Percentiles rank a stretch among this genome's conserved stretches.
Evolutionary conservation across 192 early-diverging fungal species (phyloP).

Genomic region (Phycomyces nitens): DNA sequence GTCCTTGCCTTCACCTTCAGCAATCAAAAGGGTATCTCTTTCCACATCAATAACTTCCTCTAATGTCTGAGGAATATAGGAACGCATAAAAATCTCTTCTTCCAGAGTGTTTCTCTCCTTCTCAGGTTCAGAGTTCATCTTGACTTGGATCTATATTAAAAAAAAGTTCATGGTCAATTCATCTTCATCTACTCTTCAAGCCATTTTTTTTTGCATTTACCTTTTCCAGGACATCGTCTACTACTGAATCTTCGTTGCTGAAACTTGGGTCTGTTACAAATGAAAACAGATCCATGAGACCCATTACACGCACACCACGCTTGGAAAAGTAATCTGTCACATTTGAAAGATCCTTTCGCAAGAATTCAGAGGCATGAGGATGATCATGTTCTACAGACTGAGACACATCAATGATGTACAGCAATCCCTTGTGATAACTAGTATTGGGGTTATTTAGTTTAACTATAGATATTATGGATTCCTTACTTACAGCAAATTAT

Average conservation of each 20-base stretch:
- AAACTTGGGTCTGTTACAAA: constrained; percentile 73
- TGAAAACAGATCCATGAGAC: constrained; percentile 81
- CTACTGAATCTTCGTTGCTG: constrained; percentile 54
- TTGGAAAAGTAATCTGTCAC: constrained; percentile 89
- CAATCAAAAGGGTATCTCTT: constrained; percentile 71
- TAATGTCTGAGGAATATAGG: constrained; percentile 88
- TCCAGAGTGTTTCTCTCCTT: constrained; percentile 58
- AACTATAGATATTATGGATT: too few relatives aligned
- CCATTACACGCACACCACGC: constrained; percentile 71
- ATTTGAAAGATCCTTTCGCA: constrained; percentile 93
- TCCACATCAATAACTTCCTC: constrained; percentile 89
- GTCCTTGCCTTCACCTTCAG: constrained; percentile 69
- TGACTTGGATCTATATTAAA: constrained; percentile 18
- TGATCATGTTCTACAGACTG: constrained; percentile 99
- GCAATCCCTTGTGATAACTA: constrained; percentile 71
- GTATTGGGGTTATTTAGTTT: too few relatives aligned
- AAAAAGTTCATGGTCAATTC: too few relatives aligned
- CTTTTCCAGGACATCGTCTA: constrained; percentile 68
- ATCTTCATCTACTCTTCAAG: too few relatives aligned
- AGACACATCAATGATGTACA: constrained; percentile 97
- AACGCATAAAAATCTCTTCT: constrained; percentile 89
- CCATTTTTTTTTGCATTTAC: constrained; percentile 37
- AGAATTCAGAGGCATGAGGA: constrained; percentile 92
- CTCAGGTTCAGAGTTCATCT: constrained; percentile 44
- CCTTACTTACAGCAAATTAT: constrained; percentile 90